phyloP scores from a whole-genome alignment of 345 rosid species.

The Acer saccharum region DNA sequence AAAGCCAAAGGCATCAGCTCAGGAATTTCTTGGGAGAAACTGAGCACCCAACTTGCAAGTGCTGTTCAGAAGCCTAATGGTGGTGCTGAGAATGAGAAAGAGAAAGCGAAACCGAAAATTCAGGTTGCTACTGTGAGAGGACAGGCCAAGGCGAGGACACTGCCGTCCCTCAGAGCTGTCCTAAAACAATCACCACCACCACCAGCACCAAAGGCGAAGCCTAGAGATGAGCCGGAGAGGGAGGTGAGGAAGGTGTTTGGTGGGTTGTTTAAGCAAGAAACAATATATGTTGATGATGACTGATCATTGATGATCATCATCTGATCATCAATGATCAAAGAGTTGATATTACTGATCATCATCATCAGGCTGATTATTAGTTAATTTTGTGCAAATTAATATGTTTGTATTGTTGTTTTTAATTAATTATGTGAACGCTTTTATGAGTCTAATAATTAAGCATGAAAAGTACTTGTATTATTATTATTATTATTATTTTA shows the following conservation, averaged over 20 bases:
- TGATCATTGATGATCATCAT: conserved; percentile 22
- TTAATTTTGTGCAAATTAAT: too few species aligned
- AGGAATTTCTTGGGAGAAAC: conserved; percentile 68
- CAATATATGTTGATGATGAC: conserved; percentile 80
- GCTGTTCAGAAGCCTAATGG: conserved; percentile 46
- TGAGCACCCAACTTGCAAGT: conserved; percentile 62
- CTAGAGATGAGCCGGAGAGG: conserved; percentile 41
- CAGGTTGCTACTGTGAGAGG: conserved; percentile 90
- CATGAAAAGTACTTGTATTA: too few species aligned
- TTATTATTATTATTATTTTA: too few species aligned
- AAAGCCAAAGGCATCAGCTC: conserved; percentile 71
- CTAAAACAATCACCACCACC: conserved; percentile 38
- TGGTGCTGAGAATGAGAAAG: not conserved
- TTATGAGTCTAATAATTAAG: too few species aligned
- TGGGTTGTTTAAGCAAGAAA: conserved; percentile 90
- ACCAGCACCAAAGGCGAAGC: conserved; percentile 23
- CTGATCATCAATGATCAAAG: too few species aligned
- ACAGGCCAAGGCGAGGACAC: conserved; percentile 73
- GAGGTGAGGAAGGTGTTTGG: conserved; percentile 87
- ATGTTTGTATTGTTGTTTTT: too few species aligned
- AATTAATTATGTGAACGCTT: too few species aligned
- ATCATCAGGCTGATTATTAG: too few species aligned
- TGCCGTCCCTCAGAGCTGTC: conserved; percentile 62
- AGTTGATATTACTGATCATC: too few species aligned
- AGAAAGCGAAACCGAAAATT: conserved; percentile 37